Percentiles rank a stretch among this genome's conserved stretches.
phyloP scores from a whole-genome alignment of 306 rosid genomes.

The Gillenia trifoliata region DNA sequence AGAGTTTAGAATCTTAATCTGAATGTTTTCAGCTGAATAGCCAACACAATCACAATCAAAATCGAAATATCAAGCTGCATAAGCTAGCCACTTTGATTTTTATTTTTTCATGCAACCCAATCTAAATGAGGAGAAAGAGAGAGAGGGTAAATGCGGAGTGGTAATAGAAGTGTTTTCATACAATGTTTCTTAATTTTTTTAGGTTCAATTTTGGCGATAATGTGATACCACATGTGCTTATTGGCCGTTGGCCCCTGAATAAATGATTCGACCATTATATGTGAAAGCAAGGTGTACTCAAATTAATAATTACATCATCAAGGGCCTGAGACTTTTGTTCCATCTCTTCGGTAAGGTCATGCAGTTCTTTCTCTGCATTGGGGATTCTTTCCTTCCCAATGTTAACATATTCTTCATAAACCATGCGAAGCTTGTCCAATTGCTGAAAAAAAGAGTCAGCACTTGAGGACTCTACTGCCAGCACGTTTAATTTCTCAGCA shows the following conservation, averaged over 20 bases:
- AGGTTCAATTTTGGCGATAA: background rate
- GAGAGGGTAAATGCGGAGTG: background rate
- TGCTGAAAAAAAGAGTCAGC: slow-evolving; percentile 81
- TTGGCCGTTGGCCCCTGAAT: background rate
- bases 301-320: slow-evolving; percentile 64
- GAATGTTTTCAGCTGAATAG: background rate
- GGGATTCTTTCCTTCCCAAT: slow-evolving; percentile 72
- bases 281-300: slow-evolving; percentile 21
- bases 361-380: slow-evolving; percentile 64
- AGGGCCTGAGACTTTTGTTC: slow-evolving; percentile 67
- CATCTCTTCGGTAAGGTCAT: slow-evolving; percentile 56
- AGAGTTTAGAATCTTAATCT: background rate
- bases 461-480: slow-evolving; percentile 60
- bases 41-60: background rate
- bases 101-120: background rate
- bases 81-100: background rate
- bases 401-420: slow-evolving; percentile 82
- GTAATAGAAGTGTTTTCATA: background rate
- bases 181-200: background rate
- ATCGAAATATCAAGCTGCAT: background rate
- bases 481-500: slow-evolving; percentile 72
- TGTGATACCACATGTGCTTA: slow-evolving; percentile 8
- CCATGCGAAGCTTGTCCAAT: slow-evolving; percentile 79
- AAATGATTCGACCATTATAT: slow-evolving; percentile 3
- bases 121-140: background rate